phyloP scores from a whole-genome alignment of 805 yeast genomes.

The Cyberlindnera galapagoensis region DNA sequence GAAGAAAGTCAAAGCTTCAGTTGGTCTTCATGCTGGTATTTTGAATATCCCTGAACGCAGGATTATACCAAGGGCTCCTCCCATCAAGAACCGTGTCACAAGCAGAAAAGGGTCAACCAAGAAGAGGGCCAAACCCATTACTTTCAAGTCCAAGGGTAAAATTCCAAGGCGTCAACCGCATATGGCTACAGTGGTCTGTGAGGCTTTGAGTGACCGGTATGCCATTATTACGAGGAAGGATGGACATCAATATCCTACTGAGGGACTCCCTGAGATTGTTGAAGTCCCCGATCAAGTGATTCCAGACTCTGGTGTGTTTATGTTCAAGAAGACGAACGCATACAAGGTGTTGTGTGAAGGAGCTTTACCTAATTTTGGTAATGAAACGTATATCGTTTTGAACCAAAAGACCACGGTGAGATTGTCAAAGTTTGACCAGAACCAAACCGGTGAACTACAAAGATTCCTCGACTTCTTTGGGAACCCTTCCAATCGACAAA shows the following conservation, averaged over 20 bases:
- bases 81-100: not conserved
- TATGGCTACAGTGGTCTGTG: conserved; percentile 15
- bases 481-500: conserved; percentile 1
- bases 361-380: conserved; percentile 1
- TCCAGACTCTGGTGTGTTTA: not conserved
- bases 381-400: conserved; percentile 8
- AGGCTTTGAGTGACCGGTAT: conserved; percentile 15
- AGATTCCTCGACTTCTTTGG: conserved; percentile 9
- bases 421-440: conserved; percentile 10
- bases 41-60: not conserved
- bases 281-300: conserved; percentile 1
- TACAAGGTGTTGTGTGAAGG: conserved; percentile 10
- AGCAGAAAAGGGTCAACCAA: not conserved
- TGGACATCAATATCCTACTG: not conserved
- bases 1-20: not conserved
- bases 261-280: conserved; percentile 5
- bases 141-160: conserved; percentile 9
- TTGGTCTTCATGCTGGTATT: not conserved
- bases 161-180: conserved; percentile 15
- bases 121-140: conserved; percentile 2
- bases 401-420: conserved; percentile 9
- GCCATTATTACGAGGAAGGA: conserved; percentile 10
- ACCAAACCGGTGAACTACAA: conserved; percentile 9
- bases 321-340: conserved; percentile 11
- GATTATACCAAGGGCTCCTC: not conserved